A percentile compares a stretch with the other conserved stretches of the same genome.
These are phyloP conservation scores for Cudoniella acicularis DNA, from an alignment of 495 filamentous ascomycete species.

Conservation along the genomic window DNA sequence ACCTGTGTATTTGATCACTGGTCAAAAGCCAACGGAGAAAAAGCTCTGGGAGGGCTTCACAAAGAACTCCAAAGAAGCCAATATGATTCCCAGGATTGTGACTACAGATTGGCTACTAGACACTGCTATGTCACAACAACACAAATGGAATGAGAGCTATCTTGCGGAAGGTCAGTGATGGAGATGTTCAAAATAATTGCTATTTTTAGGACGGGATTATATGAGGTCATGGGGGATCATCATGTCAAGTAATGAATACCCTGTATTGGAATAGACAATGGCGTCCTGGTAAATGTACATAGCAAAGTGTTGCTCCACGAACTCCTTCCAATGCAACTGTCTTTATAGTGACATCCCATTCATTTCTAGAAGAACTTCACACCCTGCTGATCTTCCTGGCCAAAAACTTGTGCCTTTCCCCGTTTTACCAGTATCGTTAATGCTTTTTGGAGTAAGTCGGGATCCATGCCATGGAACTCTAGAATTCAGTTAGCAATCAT, in stretches of 20 bases:
- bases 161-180: conserved; percentile 23
- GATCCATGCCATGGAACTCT: conserved; percentile 90
- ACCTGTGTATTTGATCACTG: conserved; percentile 75
- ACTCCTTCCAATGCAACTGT: conserved; percentile 23
- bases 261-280: not conserved
- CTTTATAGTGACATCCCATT: not conserved
- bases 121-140: conserved; percentile 79
- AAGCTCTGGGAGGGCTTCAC: conserved; percentile 77
- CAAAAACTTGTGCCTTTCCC: conserved; percentile 92
- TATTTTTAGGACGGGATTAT: not conserved
- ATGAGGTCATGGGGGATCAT: not conserved
- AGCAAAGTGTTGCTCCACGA: conserved; percentile 4
- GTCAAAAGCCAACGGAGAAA: conserved; percentile 57
- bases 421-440: conserved; percentile 76
- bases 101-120: conserved; percentile 84
- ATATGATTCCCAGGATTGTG: conserved; percentile 73
- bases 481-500: conserved; percentile 4
- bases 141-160: conserved; percentile 63
- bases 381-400: conserved; percentile 76
- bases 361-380: conserved; percentile 86
- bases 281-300: not conserved
- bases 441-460: conserved; percentile 72
- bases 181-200: conserved; percentile 3
- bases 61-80: conserved; percentile 65
- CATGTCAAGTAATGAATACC: not conserved